phyloP scores from a whole-genome alignment of 768 basidiomycete genomes.

The Boletus rufocinnamomeus region DNA sequence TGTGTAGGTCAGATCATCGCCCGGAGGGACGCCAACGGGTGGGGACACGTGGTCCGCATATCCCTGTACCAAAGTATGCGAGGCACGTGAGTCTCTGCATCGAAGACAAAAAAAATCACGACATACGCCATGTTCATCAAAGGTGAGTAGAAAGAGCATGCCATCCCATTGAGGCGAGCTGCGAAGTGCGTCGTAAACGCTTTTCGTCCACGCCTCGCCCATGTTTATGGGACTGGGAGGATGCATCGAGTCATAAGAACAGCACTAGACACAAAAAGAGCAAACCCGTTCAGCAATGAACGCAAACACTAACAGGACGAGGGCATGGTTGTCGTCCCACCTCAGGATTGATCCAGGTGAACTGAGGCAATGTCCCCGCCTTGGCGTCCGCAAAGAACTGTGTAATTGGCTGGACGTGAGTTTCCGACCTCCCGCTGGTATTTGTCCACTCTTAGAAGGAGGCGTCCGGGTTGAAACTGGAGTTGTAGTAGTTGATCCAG shows the following conservation, averaged over 20 bases:
- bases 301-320: too few relatives aligned
- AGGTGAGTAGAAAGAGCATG: conserved; percentile 25
- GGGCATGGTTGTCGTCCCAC: neutral
- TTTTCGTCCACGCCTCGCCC: conserved; percentile 29
- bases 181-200: conserved; percentile 27
- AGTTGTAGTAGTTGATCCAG: conserved; percentile 31
- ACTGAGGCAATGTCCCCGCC: conserved; percentile 28
- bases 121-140: conserved; percentile 31
- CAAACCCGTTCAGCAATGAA: neutral
- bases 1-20: conserved; percentile 27
- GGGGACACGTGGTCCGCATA: conserved; percentile 29
- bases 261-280: conserved; percentile 15
- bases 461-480: conserved; percentile 30
- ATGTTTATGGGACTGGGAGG: conserved; percentile 29
- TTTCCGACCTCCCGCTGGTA: conserved; percentile 16
- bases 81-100: neutral
- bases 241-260: conserved; percentile 29
- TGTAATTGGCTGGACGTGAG: conserved; percentile 19
- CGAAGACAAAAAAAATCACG: neutral
- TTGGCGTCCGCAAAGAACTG: conserved; percentile 24
- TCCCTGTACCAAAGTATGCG: conserved; percentile 11
- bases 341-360: conserved; percentile 32
- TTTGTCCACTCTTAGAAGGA: conserved; percentile 26
- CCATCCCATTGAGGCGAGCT: conserved; percentile 27
- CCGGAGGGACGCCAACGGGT: conserved; percentile 24